Conservation (phyloP, 2,329 filamentous ascomycete species). For the Trichoderma atroviride region DNA sequence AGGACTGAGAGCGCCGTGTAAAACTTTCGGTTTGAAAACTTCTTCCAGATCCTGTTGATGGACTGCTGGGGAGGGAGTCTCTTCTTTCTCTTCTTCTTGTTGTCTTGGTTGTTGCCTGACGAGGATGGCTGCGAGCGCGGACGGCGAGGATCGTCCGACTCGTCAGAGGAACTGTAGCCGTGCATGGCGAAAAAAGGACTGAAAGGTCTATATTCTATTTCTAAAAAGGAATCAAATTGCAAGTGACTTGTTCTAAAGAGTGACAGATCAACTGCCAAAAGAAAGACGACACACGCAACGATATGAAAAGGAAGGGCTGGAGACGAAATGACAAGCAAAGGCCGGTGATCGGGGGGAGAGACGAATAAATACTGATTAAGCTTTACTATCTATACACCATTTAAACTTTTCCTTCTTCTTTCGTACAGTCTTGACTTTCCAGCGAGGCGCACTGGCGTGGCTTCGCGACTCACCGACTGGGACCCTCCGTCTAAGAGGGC, state of each 20-base stretch:
- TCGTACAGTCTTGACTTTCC: not conserved
- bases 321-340: not conserved
- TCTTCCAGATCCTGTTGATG: constrained; percentile 69
- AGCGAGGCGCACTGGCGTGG: constrained; percentile 5
- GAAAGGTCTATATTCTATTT: constrained; percentile 8
- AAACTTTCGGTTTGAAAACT: constrained; percentile 61
- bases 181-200: constrained; percentile 37
- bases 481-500: constrained; percentile 4
- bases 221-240: not conserved
- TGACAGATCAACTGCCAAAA: not conserved
- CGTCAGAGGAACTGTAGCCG: constrained; percentile 55
- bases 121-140: constrained; percentile 41
- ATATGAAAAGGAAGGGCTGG: not conserved
- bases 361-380: constrained; percentile 10
- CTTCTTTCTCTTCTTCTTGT: constrained; percentile 61
- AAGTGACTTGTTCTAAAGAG: not conserved
- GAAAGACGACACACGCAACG: constrained; percentile 1
- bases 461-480: constrained; percentile 22
- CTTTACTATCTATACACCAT: not conserved
- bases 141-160: constrained; percentile 51
- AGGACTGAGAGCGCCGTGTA: constrained; percentile 67
- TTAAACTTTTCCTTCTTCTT: not conserved
- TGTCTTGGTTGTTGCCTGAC: constrained; percentile 40
- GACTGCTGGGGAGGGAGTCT: constrained; percentile 64
- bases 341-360: not conserved